Conservation (phyloP, 345 rosid genomes). For the Salix arbutifolia region DNA sequence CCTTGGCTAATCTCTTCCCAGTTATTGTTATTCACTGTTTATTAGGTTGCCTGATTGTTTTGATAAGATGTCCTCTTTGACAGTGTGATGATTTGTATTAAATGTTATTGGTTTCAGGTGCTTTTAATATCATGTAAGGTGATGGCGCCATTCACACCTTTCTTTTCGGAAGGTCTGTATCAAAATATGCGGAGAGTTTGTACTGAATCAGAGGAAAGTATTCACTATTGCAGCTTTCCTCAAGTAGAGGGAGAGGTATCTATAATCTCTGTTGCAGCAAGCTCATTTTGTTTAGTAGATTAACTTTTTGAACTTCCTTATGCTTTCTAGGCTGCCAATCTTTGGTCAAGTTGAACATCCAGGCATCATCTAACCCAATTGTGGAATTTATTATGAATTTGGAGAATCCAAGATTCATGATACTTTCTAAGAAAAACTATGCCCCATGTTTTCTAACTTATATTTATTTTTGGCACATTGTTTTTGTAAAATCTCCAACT, state of each 20-base stretch:
- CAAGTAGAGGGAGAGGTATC: slow-evolving; percentile 75
- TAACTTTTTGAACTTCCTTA: not conserved
- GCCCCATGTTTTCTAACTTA: not conserved
- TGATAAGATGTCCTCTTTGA: not conserved
- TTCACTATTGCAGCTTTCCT: slow-evolving; percentile 85
- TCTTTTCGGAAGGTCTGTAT: slow-evolving; percentile 88
- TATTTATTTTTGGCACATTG: not conserved
- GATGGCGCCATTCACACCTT: slow-evolving; percentile 98
- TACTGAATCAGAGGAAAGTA: slow-evolving; percentile 70
- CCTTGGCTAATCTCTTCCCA: not conserved
- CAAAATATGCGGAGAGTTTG: slow-evolving; percentile 87
- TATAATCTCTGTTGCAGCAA: not conserved
- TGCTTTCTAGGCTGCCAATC: not conserved
- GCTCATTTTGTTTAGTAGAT: not conserved
- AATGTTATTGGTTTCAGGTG: slow-evolving; percentile 52
- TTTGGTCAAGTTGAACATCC: not conserved
- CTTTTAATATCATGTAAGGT: slow-evolving; percentile 92
- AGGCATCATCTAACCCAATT: not conserved
- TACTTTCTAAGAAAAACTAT: not conserved
- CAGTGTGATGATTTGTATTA: not conserved
- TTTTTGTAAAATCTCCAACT: not conserved
- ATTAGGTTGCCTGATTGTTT: not conserved
- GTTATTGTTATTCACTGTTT: not conserved
- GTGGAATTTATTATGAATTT: not conserved
- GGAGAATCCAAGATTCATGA: not conserved